These are phyloP conservation scores for Capsicum pubescens DNA, from an alignment of 257 asterid species.

Conservation along the genomic window DNA sequence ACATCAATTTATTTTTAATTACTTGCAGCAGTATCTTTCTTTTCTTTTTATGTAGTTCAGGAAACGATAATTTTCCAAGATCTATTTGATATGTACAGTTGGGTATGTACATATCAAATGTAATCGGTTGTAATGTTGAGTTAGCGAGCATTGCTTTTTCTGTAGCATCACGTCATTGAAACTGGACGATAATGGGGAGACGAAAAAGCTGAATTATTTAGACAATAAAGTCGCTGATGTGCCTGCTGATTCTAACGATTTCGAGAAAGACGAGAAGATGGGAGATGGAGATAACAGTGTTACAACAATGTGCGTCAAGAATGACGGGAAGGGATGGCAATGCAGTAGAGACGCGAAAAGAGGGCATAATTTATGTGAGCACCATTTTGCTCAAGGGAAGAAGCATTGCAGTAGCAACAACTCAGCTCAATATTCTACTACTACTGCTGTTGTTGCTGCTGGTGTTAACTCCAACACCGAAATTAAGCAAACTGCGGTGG, in stretches of 20 bases:
- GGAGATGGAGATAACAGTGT: neutral
- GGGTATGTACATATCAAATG: slow-evolving; percentile 34
- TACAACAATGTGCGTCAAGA: slow-evolving; percentile 46
- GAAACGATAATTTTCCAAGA: slow-evolving; percentile 38
- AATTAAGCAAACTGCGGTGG: neutral
- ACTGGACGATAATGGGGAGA: slow-evolving; percentile 27
- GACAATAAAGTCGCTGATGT: neutral
- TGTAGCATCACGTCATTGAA: slow-evolving; percentile 36
- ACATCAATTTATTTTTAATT: slow-evolving; percentile 30
- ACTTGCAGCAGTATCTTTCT: slow-evolving; percentile 21
- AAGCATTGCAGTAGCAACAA: too few relatives aligned
- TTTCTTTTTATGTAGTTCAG: slow-evolving; percentile 22
- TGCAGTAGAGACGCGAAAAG: too few relatives aligned
- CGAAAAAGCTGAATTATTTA: neutral
- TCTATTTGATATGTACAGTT: slow-evolving; percentile 19
- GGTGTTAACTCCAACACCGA: neutral
- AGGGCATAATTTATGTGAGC: too few relatives aligned
- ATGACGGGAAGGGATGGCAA: slow-evolving; percentile 58
- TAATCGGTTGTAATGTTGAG: neutral
- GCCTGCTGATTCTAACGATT: slow-evolving; percentile 2
- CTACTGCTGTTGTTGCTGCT: neutral
- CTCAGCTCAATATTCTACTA: too few relatives aligned
- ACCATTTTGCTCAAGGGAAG: too few relatives aligned
- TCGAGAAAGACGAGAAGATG: neutral
- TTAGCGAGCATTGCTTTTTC: slow-evolving; percentile 1